Evolutionary conservation across 768 basidiomycete genomes (phyloP), one percentile per base, ranked within the genome.

Genomic region (Suillus discolor): DNA sequence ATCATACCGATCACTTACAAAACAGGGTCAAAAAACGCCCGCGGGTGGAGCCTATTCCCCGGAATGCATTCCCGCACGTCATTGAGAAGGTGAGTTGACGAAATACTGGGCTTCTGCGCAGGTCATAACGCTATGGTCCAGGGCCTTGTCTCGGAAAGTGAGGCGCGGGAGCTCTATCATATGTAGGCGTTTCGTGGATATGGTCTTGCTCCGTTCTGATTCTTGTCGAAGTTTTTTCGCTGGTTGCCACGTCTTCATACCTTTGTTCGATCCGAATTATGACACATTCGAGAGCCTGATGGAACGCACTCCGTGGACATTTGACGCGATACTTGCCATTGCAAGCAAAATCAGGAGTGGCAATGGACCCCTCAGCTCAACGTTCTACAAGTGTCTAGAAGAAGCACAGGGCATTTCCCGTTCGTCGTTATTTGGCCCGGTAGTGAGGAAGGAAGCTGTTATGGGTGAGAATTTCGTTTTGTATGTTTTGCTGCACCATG

Each of bases 351-450:
- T 98, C 72, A 86, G 93, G 73, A 92, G 92, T 68, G 96, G 95
- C 28, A 94, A 91, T 71, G 92, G 93, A 39, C 92, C 91, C 38
- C 87, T 94, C 51, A 89, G 87, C 67, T 84, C 89, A 55, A 92
- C 94, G 0, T 96, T 95, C 78, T 95, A 96, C 82, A 89, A 89
- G 73, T 93, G 92, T 74, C 82, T 97, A 53, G 95, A 97, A 75
- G 95, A 97, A 79, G 95, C 96, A 31, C 96, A 97, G 76, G 94
- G 95, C 57, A 97, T 98, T 70, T 96, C 96, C 51, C 86, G 96
- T 47, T 94, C 92, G 36, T 94, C 94, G 7, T 84, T 98, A 47
- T 97, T 98, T 72, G 95, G 96, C 18, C 94, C 96, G 57, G 89
- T 96, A 47, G 94, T 96, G 47, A 83, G 93, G 74, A 97, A 97